Evolutionary conservation across 2,329 filamentous ascomycete genomes (phyloP).

Genomic region (Ophiocordyceps polyrhachis-furcata): DNA sequence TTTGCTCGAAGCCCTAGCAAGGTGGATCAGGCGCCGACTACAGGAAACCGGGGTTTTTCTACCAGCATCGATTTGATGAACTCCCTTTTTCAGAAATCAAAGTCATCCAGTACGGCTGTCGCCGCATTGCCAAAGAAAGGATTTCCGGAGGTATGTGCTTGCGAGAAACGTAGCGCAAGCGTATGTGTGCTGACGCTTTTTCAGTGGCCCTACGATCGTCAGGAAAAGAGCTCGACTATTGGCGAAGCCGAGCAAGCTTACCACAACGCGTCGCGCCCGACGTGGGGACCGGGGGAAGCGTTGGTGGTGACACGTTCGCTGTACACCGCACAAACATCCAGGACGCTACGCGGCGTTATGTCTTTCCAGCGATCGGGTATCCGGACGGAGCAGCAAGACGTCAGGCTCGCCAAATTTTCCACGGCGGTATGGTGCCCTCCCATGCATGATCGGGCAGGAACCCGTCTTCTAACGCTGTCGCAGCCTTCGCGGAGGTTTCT

Average conservation of each 20-base stretch:
- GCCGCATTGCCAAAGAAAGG: conserved; percentile 38
- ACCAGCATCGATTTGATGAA: conserved; percentile 95
- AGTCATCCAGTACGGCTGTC: conserved; percentile 36
- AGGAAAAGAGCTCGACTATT: conserved; percentile 50
- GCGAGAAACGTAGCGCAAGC: conserved; percentile 5
- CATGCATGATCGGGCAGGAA: background rate
- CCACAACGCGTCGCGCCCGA: conserved; percentile 57
- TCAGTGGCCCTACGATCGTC: conserved; percentile 78
- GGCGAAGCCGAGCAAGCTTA: conserved; percentile 45
- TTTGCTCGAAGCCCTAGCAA: conserved; percentile 16
- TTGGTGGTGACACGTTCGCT: conserved; percentile 37
- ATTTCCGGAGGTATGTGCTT: conserved; percentile 55
- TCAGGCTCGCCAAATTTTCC: conserved; percentile 45
- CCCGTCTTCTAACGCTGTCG: conserved; percentile 3
- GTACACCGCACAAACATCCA: conserved; percentile 19
- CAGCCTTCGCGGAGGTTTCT: conserved; percentile 38
- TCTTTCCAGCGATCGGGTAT: conserved; percentile 25
- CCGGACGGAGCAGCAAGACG: conserved; percentile 42
- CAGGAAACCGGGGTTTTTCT: conserved; percentile 43
- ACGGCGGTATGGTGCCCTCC: conserved; percentile 23
- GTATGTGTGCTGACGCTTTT: background rate
- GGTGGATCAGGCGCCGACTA: conserved; percentile 11
- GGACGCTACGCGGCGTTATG: conserved; percentile 12
- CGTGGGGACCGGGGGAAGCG: conserved; percentile 58
- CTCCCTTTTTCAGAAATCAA: conserved; percentile 65